Conservation (phyloP, 441 rosid species). For the Croton laevigatus region DNA sequence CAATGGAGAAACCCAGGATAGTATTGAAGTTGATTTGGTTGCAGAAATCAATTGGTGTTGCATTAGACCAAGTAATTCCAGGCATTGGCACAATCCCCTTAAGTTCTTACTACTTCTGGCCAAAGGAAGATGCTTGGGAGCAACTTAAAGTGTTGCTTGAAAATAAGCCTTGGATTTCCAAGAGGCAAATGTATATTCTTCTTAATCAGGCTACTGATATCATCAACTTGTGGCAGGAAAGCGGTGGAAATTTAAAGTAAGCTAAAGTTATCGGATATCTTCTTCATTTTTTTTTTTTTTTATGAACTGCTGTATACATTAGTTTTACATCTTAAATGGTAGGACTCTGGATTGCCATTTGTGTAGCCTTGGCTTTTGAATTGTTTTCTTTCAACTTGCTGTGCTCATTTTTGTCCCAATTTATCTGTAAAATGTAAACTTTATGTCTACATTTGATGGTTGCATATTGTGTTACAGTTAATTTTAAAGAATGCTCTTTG, state of each 20-base stretch:
- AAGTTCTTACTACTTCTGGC: conserved; percentile 89
- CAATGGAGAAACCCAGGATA: conserved; percentile 63
- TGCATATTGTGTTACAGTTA: neutral
- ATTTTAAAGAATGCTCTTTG: neutral
- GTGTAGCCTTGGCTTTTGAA: neutral
- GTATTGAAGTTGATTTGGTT: conserved; percentile 84
- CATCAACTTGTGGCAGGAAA: conserved; percentile 80
- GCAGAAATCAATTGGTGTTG: conserved; percentile 81
- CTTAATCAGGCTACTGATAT: conserved; percentile 88
- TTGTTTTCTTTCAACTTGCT: neutral
- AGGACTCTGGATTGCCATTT: neutral
- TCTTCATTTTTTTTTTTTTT: neutral
- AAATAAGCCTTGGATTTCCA: conserved; percentile 87
- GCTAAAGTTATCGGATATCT: neutral
- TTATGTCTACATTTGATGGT: neutral
- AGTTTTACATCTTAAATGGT: neutral
- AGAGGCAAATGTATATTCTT: conserved; percentile 60
- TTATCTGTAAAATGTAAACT: neutral
- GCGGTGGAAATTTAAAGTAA: conserved; percentile 41
- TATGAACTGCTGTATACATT: neutral
- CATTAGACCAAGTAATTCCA: conserved; percentile 66
- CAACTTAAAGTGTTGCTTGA: conserved; percentile 72
- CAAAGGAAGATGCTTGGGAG: conserved; percentile 84
- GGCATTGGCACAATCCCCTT: conserved; percentile 75
- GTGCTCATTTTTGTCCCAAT: neutral